Conservation (phyloP, 768 basidiomycete genomes). For the Lactarius indigo region DNA sequence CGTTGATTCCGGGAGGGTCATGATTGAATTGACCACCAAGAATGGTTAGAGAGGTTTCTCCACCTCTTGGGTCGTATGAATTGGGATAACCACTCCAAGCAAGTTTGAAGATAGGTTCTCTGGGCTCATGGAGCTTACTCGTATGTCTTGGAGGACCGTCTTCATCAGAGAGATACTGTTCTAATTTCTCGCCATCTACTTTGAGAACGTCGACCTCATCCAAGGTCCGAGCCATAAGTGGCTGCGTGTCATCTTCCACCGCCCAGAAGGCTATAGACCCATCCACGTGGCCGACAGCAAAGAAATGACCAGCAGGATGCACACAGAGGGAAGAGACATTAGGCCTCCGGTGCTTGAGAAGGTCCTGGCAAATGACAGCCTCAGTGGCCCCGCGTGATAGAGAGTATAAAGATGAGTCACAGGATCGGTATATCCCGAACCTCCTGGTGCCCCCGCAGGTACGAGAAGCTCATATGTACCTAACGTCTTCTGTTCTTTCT, state of each 20-base stretch:
- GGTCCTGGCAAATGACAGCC: conserved; percentile 39
- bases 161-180: conserved; percentile 34
- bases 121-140: conserved; percentile 24
- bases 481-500: conserved; percentile 47
- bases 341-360: conserved; percentile 67
- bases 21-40: conserved; percentile 67
- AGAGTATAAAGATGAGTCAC: conserved; percentile 37
- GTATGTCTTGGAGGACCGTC: conserved; percentile 29
- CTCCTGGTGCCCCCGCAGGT: conserved; percentile 81
- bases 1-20: conserved; percentile 58
- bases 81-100: conserved; percentile 79
- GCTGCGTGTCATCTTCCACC: conserved; percentile 69
- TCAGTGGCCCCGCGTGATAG: conserved; percentile 5
- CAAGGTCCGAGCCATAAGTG: conserved; percentile 71
- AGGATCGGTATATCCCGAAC: conserved; percentile 53
- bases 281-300: conserved; percentile 78
- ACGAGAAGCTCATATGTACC: conserved; percentile 67
- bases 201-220: conserved; percentile 50
- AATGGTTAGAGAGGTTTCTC: conserved; percentile 68
- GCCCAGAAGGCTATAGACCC: conserved; percentile 85
- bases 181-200: conserved; percentile 49
- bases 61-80: conserved; percentile 59
- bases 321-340: conserved; percentile 68
- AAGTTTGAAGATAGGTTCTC: conserved; percentile 85
- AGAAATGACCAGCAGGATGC: conserved; percentile 71